These are phyloP conservation scores for Botrytis elliptica DNA, from an alignment of 2,329 filamentous ascomycete genomes.

Conservation along the genomic window DNA sequence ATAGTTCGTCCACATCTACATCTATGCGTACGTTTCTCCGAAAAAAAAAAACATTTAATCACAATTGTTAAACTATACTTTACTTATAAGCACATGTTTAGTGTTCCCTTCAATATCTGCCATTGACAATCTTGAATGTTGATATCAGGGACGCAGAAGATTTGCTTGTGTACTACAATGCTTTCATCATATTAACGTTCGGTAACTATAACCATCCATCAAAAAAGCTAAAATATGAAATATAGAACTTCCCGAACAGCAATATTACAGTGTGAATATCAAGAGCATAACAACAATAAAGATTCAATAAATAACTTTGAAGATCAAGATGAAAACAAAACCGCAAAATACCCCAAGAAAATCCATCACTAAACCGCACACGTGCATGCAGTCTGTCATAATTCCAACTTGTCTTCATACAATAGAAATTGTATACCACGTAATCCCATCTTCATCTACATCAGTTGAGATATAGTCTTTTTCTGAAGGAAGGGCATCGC, in stretches of 20 bases:
- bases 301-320: too few relatives aligned
- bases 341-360: fast-evolving
- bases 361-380: background rate
- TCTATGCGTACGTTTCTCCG: too few relatives aligned
- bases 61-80: background rate
- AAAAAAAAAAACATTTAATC: too few relatives aligned
- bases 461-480: background rate
- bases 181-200: too few relatives aligned
- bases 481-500: background rate
- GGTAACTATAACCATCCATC: too few relatives aligned
- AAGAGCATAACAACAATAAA: background rate
- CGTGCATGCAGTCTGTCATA: background rate
- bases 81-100: background rate
- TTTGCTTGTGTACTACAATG: too few relatives aligned
- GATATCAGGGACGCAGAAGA: too few relatives aligned
- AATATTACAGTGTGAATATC: too few relatives aligned
- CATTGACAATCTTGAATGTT: too few relatives aligned
- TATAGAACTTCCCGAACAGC: too few relatives aligned
- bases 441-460: background rate
- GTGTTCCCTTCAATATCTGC: background rate
- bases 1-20: background rate
- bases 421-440: background rate
- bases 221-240: too few relatives aligned
- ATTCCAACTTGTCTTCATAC: background rate
- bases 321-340: background rate